These are phyloP conservation scores for Sporothrix humicola DNA, from an alignment of 2,329 filamentous ascomycete genomes.

Conservation along the genomic window DNA sequence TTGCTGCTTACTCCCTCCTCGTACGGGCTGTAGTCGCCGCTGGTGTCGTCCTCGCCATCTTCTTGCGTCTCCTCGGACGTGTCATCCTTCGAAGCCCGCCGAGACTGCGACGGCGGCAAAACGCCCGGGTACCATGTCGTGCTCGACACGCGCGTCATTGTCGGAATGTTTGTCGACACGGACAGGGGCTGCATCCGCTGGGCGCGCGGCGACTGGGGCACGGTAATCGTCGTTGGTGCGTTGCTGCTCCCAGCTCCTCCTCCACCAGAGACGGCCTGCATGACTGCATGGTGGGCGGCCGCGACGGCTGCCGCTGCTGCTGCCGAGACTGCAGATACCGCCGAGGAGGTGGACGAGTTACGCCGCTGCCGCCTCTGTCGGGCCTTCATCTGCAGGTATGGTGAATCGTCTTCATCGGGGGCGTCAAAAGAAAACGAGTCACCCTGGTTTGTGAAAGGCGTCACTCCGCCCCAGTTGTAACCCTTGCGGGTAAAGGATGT, in stretches of 20 bases:
- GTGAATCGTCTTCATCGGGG: slow-evolving; percentile 33
- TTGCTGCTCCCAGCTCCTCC: neutral
- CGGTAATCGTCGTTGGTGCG: neutral
- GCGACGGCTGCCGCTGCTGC: slow-evolving; percentile 14
- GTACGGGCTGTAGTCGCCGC: slow-evolving; percentile 26
- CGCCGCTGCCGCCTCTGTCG: slow-evolving; percentile 14
- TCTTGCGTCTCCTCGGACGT: slow-evolving; percentile 21
- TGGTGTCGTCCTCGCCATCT: slow-evolving; percentile 21
- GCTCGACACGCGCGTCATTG: slow-evolving; percentile 21
- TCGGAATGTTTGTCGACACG: neutral
- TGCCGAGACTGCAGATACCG: slow-evolving; percentile 30
- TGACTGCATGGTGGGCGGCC: slow-evolving; percentile 20
- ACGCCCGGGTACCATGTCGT: slow-evolving; percentile 26
- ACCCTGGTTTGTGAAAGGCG: neutral
- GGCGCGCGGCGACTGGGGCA: neutral
- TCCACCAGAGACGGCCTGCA: slow-evolving; percentile 25
- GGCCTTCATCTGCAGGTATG: slow-evolving; percentile 32
- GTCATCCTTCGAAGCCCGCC: slow-evolving; percentile 5
- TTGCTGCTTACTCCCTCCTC: neutral
- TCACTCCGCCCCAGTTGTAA: slow-evolving; percentile 23
- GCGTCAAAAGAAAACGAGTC: slow-evolving; percentile 11
- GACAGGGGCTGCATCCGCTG: slow-evolving; percentile 7
- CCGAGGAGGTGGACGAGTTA: slow-evolving; percentile 30
- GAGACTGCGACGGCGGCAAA: neutral
- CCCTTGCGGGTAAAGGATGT: slow-evolving; percentile 29